Conservation (phyloP, 2,329 filamentous ascomycete species). For the Triangularia setosa region DNA sequence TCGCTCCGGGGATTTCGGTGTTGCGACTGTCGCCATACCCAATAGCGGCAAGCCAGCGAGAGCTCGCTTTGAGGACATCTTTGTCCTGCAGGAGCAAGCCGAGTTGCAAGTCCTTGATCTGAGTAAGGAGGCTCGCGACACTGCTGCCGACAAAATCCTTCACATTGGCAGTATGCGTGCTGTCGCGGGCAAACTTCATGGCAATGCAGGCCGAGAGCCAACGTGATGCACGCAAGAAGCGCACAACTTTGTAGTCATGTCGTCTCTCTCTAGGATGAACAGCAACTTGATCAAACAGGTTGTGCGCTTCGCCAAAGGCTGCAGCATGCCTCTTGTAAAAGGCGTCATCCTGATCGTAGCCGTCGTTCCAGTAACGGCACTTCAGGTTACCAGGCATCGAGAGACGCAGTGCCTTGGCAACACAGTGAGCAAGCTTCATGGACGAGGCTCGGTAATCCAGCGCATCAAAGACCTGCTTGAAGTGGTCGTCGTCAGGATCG, state of each 20-base stretch:
- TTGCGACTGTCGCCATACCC: slow-evolving; percentile 2
- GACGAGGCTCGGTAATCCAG: slow-evolving; percentile 24
- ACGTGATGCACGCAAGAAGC: slow-evolving; percentile 20
- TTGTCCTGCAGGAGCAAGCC: slow-evolving; percentile 13
- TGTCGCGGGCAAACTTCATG: slow-evolving; percentile 4
- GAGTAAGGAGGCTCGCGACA: slow-evolving; percentile 11
- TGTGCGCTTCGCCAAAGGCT: slow-evolving; percentile 11
- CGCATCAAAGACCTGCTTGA: slow-evolving; percentile 20
- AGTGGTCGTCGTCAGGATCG: slow-evolving; percentile 2
- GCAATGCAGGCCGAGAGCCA: slow-evolving; percentile 23
- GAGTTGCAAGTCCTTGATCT: slow-evolving; percentile 14
- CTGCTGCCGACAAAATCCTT: slow-evolving; percentile 9
- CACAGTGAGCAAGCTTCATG: slow-evolving; percentile 17
- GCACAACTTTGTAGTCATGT: slow-evolving; percentile 20
- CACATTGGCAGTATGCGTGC: slow-evolving; percentile 6
- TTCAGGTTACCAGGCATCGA: slow-evolving; percentile 11
- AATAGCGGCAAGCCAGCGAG: slow-evolving; percentile 19
- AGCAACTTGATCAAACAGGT: slow-evolving; percentile 16
- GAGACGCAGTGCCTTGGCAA: slow-evolving; percentile 18
- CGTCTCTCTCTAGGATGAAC: slow-evolving; percentile 20
- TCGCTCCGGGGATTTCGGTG: neutral
- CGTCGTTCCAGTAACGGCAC: slow-evolving; percentile 23
- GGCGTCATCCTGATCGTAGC: neutral
- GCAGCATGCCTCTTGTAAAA: slow-evolving; percentile 17
- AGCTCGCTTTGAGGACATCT: slow-evolving; percentile 2